Percentiles rank a stretch among this genome's conserved stretches.
Conservation (phyloP, 306 rosid species). For the Quercus suber region DNA sequence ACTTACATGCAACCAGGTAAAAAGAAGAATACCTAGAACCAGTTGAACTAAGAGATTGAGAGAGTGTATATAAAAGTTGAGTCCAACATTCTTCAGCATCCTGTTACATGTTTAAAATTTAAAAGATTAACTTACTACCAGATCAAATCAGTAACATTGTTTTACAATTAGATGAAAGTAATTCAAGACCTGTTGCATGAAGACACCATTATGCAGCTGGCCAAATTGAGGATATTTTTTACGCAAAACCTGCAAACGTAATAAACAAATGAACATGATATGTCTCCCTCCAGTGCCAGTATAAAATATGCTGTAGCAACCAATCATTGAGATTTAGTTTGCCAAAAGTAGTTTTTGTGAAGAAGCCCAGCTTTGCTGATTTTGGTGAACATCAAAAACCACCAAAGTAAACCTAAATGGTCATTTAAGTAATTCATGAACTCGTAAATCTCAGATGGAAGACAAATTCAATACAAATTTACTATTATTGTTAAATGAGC, state of each 20-base stretch:
- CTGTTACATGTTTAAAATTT: conserved; percentile 41
- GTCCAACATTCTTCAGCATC: conserved; percentile 99
- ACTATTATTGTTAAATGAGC: not conserved
- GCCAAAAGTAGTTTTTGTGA: not conserved
- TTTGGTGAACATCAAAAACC: not conserved
- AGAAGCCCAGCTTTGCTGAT: not conserved
- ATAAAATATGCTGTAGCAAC: conserved; percentile 3
- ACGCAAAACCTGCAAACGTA: conserved; percentile 68
- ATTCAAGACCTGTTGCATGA: conserved; percentile 89
- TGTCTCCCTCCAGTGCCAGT: conserved; percentile 2
- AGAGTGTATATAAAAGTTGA: conserved; percentile 88
- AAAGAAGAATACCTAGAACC: conserved; percentile 65
- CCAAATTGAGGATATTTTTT: conserved; percentile 97
- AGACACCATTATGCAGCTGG: conserved; percentile 82
- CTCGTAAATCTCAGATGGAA: not conserved
- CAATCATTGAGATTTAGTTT: not conserved
- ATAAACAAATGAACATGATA: conserved; percentile 17
- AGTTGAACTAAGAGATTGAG: conserved; percentile 79
- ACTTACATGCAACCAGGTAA: conserved; percentile 7
- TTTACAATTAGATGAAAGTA: conserved; percentile 16
- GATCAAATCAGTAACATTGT: conserved; percentile 1
- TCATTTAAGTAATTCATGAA: not conserved
- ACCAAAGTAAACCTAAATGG: not conserved
- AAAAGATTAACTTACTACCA: conserved; percentile 14
- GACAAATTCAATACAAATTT: no score